phyloP scores from a whole-genome alignment of 2,329 filamentous ascomycete species.

The Trichocomaceae sp. region DNA sequence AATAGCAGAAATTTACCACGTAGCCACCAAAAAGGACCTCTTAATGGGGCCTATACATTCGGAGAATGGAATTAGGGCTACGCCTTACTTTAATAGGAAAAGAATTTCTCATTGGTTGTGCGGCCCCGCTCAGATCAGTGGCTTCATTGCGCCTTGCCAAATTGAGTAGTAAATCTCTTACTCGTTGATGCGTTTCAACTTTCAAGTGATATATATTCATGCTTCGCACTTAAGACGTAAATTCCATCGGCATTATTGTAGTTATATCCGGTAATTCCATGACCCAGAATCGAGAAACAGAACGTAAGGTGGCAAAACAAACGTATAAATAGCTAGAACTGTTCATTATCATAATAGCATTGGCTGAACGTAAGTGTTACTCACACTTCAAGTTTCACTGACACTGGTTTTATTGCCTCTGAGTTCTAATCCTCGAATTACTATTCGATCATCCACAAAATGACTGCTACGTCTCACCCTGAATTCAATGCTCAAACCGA shows the following conservation, averaged over 20 bases:
- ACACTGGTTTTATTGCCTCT: too few species aligned
- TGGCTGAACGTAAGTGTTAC: neutral
- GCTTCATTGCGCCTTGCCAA: neutral
- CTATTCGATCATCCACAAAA: constrained; percentile 15
- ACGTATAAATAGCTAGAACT: constrained; percentile 2
- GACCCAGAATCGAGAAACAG: neutral
- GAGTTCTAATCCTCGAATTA: neutral
- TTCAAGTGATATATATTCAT: neutral
- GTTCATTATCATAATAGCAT: neutral
- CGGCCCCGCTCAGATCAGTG: neutral
- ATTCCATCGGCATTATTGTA: neutral
- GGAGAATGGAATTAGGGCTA: neutral
- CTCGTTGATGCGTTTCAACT: neutral
- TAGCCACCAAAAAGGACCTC: too few species aligned
- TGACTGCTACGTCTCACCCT: constrained; percentile 23
- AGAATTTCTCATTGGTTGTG: constrained; percentile 10
- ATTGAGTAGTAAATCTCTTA: neutral
- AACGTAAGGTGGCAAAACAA: neutral
- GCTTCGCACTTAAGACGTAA: neutral
- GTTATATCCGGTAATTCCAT: constrained; percentile 8
- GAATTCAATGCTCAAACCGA: constrained; percentile 33
- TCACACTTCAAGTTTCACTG: neutral
- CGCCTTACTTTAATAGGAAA: neutral
- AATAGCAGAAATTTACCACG: neutral
- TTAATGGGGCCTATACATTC: too few species aligned